These are phyloP conservation scores for Limnanthes douglasii DNA, from an alignment of 345 rosid species.

Conservation along the genomic window DNA sequence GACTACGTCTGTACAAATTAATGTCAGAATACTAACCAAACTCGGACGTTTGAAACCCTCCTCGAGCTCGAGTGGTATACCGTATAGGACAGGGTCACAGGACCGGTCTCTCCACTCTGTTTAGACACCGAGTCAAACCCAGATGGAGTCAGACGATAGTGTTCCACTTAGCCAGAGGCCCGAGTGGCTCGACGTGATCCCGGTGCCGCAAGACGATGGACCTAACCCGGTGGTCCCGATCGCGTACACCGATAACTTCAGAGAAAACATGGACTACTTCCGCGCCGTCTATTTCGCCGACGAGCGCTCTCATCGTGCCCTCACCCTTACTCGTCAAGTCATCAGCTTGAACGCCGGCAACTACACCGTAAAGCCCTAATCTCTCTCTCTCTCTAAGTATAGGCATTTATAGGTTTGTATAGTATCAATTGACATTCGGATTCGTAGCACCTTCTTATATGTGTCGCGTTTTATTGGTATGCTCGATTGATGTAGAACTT, in stretches of 20 bases:
- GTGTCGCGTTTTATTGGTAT: no score
- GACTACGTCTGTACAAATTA: no score
- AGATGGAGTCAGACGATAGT: conserved; percentile 17
- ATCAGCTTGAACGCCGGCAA: conserved; percentile 63
- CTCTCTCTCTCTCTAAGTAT: background rate
- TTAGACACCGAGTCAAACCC: no score
- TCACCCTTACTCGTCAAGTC: conserved; percentile 42
- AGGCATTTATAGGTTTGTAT: no score
- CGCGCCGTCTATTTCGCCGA: conserved; percentile 54
- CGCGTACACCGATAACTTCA: conserved; percentile 64
- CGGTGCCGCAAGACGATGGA: conserved; percentile 72
- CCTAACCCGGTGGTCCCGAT: conserved; percentile 74
- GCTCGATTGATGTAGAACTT: no score
- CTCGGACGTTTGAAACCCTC: no score
- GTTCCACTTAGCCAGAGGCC: conserved; percentile 33
- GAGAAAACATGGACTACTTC: conserved; percentile 83
- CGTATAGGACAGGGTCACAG: no score
- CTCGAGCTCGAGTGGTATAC: no score
- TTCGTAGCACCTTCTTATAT: no score
- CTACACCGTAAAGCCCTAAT: conserved; percentile 85
- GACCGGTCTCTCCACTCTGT: no score
- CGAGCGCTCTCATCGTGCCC: conserved; percentile 76
- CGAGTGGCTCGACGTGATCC: conserved; percentile 70
- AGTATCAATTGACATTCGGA: no score
- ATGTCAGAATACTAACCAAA: no score